A percentile compares a stretch with the other conserved stretches of the same genome.
These are phyloP conservation scores for Adansonia digitata DNA, from an alignment of 345 rosid species.

Conservation along the genomic window DNA sequence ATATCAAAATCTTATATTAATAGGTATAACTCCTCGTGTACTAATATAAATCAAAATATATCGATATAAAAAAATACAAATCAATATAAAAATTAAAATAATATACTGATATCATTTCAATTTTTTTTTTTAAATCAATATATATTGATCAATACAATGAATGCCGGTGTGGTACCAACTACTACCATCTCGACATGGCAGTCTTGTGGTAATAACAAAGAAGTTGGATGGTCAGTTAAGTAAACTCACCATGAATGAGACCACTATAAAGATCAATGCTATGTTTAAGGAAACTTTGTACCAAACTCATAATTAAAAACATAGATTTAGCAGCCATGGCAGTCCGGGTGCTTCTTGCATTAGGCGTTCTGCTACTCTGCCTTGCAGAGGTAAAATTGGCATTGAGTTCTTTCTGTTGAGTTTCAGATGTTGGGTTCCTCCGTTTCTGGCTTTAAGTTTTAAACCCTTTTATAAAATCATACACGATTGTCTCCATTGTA, in stretches of 20 bases:
- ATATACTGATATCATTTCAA: no score
- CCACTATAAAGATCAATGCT: slow-evolving; percentile 21
- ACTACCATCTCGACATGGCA: neutral
- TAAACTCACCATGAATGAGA: neutral
- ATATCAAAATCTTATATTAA: no score
- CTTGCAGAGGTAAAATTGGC: slow-evolving; percentile 18
- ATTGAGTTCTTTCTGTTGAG: neutral
- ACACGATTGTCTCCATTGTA: neutral
- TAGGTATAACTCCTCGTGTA: no score
- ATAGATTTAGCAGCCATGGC: slow-evolving; percentile 12
- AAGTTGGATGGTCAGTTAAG: slow-evolving; percentile 2
- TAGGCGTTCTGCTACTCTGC: slow-evolving; percentile 14
- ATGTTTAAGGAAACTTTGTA: neutral
- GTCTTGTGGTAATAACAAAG: neutral
- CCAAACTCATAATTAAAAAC: neutral
- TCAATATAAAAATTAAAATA: no score
- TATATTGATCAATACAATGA: no score
- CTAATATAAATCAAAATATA: no score
- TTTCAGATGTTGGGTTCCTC: neutral
- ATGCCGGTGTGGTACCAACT: no score
- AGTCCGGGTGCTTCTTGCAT: slow-evolving; percentile 19
- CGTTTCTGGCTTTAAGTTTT: neutral
- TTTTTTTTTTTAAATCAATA: no score
- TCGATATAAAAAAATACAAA: no score
- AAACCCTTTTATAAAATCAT: neutral